Base-by-base conservation (phyloP, 1,284 basidiomycete species). In the Clitocybe nebularis region DNA sequence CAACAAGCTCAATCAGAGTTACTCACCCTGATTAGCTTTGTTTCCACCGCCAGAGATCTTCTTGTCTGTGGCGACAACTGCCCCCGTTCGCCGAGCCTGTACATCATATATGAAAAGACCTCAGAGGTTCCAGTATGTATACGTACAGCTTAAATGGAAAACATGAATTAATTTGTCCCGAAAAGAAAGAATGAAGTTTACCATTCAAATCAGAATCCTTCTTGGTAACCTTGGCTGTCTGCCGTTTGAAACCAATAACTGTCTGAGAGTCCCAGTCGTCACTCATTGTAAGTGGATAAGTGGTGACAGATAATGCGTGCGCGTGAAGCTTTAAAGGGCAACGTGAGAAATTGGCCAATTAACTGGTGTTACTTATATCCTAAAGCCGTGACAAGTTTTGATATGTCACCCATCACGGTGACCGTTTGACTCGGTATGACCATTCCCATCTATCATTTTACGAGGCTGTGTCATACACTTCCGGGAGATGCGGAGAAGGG, bases 1-100 rank as follows among this genome's bases (percentile, higher is more conserved):
- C 13, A 5, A 3, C 2, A 14, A 5, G 23, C 11, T 13, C 19
- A 20, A 17, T 39, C 19, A 24, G 25, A n/a, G 32, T 9, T 10
- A 61, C 69, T 33, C 43, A 87, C 87, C 80, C 55, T 68, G 68
- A 57, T 84, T 81, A 23, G 79, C 81, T 63, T 89, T 90, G 73
- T 90, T 90, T 25, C 60, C 58, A 30, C 84, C 83, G 29, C 58
- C 70, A 9, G 78, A 65, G 6, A 78, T 60, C 56, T 89, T 90
- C 73, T 85, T 90, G 63, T 90, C 87, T 4, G 84, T 89, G 17
- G 76, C 73, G 32, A 90, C 79, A 47, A 88, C 79, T 41, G 81
- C 77, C 26, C 86, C 87, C 39, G 72, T 59, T 56, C 87, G 67
- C 34, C 83, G 77, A 47, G 88, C 87, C 85, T 88, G 51, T 28